Percentiles rank a stretch among this genome's conserved stretches.
phyloP scores from a whole-genome alignment of 2,329 filamentous ascomycete species.

The Metarhizium anisopliae region DNA sequence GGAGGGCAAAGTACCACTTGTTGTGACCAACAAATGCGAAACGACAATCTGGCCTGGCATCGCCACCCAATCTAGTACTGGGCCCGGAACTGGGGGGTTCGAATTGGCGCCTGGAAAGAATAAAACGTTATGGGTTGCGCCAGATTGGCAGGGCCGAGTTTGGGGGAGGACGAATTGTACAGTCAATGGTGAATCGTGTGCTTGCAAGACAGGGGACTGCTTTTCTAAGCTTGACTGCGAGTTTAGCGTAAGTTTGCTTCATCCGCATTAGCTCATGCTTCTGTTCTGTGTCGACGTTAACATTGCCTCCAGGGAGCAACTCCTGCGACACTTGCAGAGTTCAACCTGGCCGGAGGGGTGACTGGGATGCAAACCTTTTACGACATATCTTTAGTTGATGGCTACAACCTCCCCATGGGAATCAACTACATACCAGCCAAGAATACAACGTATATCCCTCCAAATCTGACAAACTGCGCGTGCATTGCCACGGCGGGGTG shows the following conservation, averaged over 20 bases:
- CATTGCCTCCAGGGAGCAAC: slow-evolving; percentile 48
- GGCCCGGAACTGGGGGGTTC: slow-evolving; percentile 61
- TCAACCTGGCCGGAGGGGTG: slow-evolving; percentile 61
- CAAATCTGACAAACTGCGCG: slow-evolving; percentile 66
- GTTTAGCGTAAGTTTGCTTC: slow-evolving; percentile 46
- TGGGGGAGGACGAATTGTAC: slow-evolving; percentile 82
- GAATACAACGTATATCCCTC: slow-evolving; percentile 58
- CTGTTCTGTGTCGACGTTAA: not conserved
- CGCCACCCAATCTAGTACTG: slow-evolving; percentile 61
- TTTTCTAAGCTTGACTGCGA: slow-evolving; percentile 60
- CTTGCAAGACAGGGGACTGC: slow-evolving; percentile 71
- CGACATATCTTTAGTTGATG: slow-evolving; percentile 77
- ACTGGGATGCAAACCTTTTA: slow-evolving; percentile 61
- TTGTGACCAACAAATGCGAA: slow-evolving; percentile 63
- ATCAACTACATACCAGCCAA: slow-evolving; percentile 51
- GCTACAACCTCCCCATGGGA: slow-evolving; percentile 70
- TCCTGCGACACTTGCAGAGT: slow-evolving; percentile 72
- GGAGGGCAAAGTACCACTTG: slow-evolving; percentile 45
- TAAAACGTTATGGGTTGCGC: slow-evolving; percentile 54
- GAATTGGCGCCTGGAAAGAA: slow-evolving; percentile 50
- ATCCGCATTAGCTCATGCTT: not conserved
- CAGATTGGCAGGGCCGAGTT: slow-evolving; percentile 71
- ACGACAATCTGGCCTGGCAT: slow-evolving; percentile 70
- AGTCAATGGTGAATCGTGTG: slow-evolving; percentile 57
- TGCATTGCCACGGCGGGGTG: slow-evolving; percentile 64